phyloP scores from a whole-genome alignment of 2,329 filamentous ascomycete species.

The Cercospora berteroae region DNA sequence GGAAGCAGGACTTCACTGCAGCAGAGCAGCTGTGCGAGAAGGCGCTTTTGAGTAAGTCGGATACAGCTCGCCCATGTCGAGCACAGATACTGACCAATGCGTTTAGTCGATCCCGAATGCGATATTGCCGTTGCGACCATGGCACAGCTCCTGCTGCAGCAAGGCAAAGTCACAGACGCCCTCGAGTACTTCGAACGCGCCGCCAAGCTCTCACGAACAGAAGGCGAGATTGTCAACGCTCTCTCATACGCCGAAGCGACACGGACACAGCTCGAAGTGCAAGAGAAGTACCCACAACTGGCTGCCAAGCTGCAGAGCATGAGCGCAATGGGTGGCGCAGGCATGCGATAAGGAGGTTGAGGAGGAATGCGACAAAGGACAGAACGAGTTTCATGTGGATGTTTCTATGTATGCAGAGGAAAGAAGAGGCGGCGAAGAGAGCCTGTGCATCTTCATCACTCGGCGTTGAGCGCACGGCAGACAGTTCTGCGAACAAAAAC shows the following conservation, averaged over 20 bases:
- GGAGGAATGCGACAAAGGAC: constrained; percentile 4
- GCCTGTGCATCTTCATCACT: constrained; percentile 13
- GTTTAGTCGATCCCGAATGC: constrained; percentile 88
- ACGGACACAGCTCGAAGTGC: constrained; percentile 81
- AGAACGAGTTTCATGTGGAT: constrained; percentile 17
- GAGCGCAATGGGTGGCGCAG: constrained; percentile 27
- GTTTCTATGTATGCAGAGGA: constrained; percentile 9
- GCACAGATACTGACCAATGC: constrained; percentile 38
- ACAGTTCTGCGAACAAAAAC: constrained; percentile 16
- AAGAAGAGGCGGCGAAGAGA: constrained; percentile 4
- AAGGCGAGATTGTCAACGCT: constrained; percentile 93
- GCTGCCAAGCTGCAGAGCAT: constrained; percentile 45
- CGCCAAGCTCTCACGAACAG: constrained; percentile 88
- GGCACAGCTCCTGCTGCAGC: constrained; percentile 94
- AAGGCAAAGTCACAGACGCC: constrained; percentile 93
- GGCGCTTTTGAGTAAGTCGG: constrained; percentile 82
- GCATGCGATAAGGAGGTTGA: constrained; percentile 18
- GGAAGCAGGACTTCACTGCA: constrained; percentile 93
- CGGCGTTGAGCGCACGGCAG: constrained; percentile 20
- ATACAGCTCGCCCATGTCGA: background rate
- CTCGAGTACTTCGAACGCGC: constrained; percentile 96
- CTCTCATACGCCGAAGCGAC: constrained; percentile 96
- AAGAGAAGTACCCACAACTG: constrained; percentile 55
- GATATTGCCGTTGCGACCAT: constrained; percentile 98
- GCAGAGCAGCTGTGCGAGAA: constrained; percentile 97